A percentile compares a stretch with the other conserved stretches of the same genome.
Conservation (phyloP, 2,329 filamentous ascomycete genomes). For the Phoma sp. region DNA sequence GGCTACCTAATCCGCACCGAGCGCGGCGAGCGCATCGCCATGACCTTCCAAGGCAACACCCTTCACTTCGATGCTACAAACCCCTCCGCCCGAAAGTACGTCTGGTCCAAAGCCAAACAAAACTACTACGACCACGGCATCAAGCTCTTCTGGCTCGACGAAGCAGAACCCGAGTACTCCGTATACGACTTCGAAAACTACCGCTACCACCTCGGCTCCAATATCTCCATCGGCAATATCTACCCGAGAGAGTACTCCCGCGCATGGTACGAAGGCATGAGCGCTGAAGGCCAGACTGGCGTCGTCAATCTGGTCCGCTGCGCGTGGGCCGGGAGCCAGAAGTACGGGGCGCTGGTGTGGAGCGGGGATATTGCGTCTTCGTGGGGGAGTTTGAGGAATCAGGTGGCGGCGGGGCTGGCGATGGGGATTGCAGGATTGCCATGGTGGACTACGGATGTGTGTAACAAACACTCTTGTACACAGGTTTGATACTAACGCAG, state of each 20-base stretch:
- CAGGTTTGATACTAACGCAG: no score
- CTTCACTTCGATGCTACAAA: slow-evolving; percentile 70
- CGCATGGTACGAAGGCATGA: slow-evolving; percentile 66
- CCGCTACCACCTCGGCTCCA: slow-evolving; percentile 63
- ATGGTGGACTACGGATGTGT: slow-evolving; percentile 70
- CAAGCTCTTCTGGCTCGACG: slow-evolving; percentile 71
- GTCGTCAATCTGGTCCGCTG: slow-evolving; percentile 66
- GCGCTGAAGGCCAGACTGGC: slow-evolving; percentile 58
- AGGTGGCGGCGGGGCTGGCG: slow-evolving; percentile 68
- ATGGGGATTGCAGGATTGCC: slow-evolving; percentile 69
- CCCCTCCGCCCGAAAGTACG: slow-evolving; percentile 61
- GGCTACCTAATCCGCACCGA: slow-evolving; percentile 67
- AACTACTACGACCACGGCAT: slow-evolving; percentile 70
- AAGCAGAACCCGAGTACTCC: slow-evolving; percentile 70
- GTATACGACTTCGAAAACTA: slow-evolving; percentile 72
- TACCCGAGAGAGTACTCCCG: slow-evolving; percentile 65
- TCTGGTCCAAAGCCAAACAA: slow-evolving; percentile 64
- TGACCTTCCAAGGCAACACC: slow-evolving; percentile 65
- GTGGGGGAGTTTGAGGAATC: slow-evolving; percentile 65
- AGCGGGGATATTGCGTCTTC: slow-evolving; percentile 70
- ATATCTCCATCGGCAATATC: slow-evolving; percentile 64
- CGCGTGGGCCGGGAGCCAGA: slow-evolving; percentile 66
- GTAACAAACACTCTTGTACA: no score
- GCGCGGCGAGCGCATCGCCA: slow-evolving; percentile 62
- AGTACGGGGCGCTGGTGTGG: slow-evolving; percentile 70